These are phyloP conservation scores for Aeschynomene evenia DNA, from an alignment of 306 rosid species.

Conservation along the genomic window DNA sequence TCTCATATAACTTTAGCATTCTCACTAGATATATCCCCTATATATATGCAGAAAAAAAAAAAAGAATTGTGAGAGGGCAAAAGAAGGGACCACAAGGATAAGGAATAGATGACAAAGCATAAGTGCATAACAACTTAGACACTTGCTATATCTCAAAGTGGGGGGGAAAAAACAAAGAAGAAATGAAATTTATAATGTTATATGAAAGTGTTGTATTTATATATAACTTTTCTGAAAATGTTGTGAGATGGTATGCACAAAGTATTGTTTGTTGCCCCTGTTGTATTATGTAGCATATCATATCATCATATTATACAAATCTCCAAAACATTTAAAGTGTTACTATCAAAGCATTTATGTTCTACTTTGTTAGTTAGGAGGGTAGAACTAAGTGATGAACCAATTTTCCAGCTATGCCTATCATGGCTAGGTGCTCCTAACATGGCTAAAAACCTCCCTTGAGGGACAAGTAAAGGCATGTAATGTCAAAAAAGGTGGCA, in stretches of 20 bases:
- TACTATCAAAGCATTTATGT: constrained; percentile 31
- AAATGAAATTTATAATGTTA: neutral
- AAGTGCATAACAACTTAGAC: constrained; percentile 21
- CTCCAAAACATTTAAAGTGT: neutral
- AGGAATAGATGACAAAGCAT: constrained; percentile 13
- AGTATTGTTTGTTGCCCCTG: neutral
- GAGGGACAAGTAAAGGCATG: constrained; percentile 28
- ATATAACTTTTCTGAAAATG: neutral
- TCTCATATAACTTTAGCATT: too few relatives aligned
- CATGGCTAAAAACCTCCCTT: constrained; percentile 26
- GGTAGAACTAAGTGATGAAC: constrained; percentile 12
- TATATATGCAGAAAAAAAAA: constrained; percentile 6
- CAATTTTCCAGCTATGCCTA: constrained; percentile 20
- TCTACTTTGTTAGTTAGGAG: constrained; percentile 17
- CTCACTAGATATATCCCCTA: too few relatives aligned
- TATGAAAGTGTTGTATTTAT: neutral
- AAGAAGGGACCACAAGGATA: constrained; percentile 34
- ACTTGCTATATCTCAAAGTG: neutral
- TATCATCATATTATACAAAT: too few relatives aligned
- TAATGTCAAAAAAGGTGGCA: constrained; percentile 24
- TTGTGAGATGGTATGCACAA: neutral
- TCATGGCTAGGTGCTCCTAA: neutral
- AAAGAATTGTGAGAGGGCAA: neutral
- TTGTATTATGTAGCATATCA: neutral
- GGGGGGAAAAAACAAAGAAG: neutral